Base-by-base conservation (phyloP, 371 early-diverging fungal genomes). In the Haplosporangium sp. region DNA sequence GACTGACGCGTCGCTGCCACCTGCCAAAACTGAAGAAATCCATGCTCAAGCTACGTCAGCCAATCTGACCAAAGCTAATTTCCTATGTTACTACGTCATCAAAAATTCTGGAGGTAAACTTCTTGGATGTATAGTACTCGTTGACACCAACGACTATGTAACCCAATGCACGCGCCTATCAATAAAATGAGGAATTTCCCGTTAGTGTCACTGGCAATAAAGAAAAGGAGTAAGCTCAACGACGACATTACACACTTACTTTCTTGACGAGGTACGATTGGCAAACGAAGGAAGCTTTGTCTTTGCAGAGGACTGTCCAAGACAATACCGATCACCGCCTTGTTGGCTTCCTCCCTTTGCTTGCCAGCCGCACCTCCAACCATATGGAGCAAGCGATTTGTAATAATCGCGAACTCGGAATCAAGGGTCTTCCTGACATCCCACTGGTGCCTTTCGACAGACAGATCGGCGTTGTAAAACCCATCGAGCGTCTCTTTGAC, bases 321-420 rank as follows among this genome's bases (percentile, higher is more conserved):
- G n/a, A 48, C n/a, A n/a, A n/a, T n/a, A n/a, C n/a, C n/a, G n/a
- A n/a, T n/a, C 50, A 7, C 7, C 6, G 6, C 7, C 50, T 48
- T 48, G 50, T 48, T 48, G 50, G 50, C 18, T 48, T 16, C n/a
- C 12, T 48, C 50, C 50, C 50, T 48, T 18, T 48, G 50, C n/a
- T n/a, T 48, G 50, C 50, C 50, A 43, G 14, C 45, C n/a, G n/a
- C n/a, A n/a, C n/a, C n/a, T n/a, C n/a, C n/a, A n/a, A n/a, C n/a
- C n/a, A n/a, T n/a, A n/a, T 43, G 8, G 14, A 43, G 45, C 45
- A 43, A 43, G 14, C 45, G 45, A 14, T 43, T 14, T 14, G 45
- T 43, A 43, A 43, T 43, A 14, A 48, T 48, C 6, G 11, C n/a
- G 11, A n/a, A 48, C n/a, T 48, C 50, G n/a, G 50, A 12, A 16